A percentile compares a stretch with the other conserved stretches of the same genome.
Conservation (phyloP, 371 early-diverging fungal species). For the Blyttiomyces sp. region DNA sequence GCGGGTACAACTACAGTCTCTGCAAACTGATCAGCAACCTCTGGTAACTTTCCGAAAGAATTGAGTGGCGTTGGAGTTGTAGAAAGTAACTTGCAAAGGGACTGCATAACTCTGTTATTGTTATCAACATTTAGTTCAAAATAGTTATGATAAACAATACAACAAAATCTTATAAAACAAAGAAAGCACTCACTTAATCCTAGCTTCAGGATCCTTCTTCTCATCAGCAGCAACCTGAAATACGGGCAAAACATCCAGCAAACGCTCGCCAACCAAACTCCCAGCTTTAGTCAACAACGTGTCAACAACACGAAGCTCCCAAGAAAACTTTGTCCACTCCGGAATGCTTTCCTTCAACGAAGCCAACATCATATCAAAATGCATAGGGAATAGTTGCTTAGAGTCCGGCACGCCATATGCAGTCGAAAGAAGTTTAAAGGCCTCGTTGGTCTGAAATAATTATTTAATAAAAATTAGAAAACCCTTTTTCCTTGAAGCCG, state of each 20-base stretch:
- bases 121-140: neutral
- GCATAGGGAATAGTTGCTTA: slow-evolving; percentile 9
- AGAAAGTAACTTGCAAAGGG: slow-evolving; percentile 17
- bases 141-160: neutral
- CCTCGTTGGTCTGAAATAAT: slow-evolving; percentile 7
- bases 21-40: neutral
- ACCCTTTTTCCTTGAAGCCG: neutral
- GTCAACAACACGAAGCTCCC: slow-evolving; percentile 33
- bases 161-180: neutral
- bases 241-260: slow-evolving; percentile 30
- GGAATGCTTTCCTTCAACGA: neutral
- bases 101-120: slow-evolving; percentile 25
- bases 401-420: neutral
- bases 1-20: neutral
- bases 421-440: slow-evolving; percentile 3
- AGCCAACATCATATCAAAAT: slow-evolving; percentile 17
- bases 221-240: slow-evolving; percentile 12
- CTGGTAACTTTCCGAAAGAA: slow-evolving; percentile 8
- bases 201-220: slow-evolving; percentile 40
- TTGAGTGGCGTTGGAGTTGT: slow-evolving; percentile 13
- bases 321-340: slow-evolving; percentile 38
- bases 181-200: slow-evolving; percentile 25
- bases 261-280: slow-evolving; percentile 14
- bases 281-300: slow-evolving; percentile 28
- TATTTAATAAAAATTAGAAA: neutral